These are phyloP conservation scores for Caryopteris hybrid DNA, from an alignment of 305 asterid species.

Conservation along the genomic window DNA sequence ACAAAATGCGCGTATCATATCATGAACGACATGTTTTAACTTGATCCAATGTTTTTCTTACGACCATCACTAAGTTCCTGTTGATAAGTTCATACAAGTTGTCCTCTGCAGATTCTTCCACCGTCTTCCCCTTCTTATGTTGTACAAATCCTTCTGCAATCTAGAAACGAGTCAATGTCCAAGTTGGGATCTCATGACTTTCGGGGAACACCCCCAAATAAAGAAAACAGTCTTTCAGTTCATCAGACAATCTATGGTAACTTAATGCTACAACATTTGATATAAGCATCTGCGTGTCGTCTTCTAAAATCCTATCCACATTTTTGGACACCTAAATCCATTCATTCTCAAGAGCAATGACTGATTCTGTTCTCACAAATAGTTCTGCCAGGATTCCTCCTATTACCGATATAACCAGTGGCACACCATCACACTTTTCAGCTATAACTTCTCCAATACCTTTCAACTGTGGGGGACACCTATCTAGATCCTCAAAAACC, in stretches of 20 bases:
- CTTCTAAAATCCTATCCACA: not conserved
- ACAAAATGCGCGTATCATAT: too few species aligned
- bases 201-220: too few species aligned
- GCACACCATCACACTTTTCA: slow-evolving; percentile 22
- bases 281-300: not conserved
- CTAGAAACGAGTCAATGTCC: slow-evolving; percentile 23
- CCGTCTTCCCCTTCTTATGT: too few species aligned
- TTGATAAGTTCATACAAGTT: too few species aligned
- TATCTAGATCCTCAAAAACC: not conserved
- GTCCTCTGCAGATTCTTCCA: too few species aligned
- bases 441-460: slow-evolving; percentile 9
- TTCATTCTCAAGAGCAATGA: not conserved
- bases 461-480: not conserved
- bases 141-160: slow-evolving; percentile 24
- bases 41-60: too few species aligned
- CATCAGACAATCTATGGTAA: too few species aligned
- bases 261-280: too few species aligned
- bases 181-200: slow-evolving; percentile 19
- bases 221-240: too few species aligned
- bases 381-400: slow-evolving; percentile 19
- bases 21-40: too few species aligned
- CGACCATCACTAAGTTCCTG: too few species aligned
- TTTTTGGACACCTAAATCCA: slow-evolving; percentile 6
- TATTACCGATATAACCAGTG: slow-evolving; percentile 20
- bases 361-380: not conserved